Conservation (phyloP, 257 asterid species). For the Haberlea rhodopensis region DNA sequence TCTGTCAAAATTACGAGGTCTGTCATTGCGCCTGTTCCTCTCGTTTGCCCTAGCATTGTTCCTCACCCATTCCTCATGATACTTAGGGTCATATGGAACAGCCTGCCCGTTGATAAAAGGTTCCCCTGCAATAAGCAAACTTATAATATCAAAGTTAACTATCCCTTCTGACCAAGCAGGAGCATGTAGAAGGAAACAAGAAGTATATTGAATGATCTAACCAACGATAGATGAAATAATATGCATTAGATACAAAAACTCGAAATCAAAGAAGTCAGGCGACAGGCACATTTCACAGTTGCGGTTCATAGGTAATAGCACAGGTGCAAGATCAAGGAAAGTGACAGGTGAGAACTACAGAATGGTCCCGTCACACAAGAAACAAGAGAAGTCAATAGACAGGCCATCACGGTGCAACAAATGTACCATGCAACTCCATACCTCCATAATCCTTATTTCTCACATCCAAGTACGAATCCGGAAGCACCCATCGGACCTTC, state of each 20-base stretch:
- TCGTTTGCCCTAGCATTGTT: constrained; percentile 79
- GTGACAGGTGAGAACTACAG: background rate
- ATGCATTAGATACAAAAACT: background rate
- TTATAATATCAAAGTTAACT: background rate
- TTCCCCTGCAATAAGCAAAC: constrained; percentile 59
- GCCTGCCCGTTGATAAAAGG: constrained; percentile 96
- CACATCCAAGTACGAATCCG: constrained; percentile 94
- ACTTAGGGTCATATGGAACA: constrained; percentile 88
- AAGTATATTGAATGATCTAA: background rate
- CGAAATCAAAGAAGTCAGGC: background rate
- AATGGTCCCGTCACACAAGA: background rate
- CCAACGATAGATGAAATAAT: background rate
- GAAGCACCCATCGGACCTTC: constrained; percentile 89
- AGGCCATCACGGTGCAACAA: background rate
- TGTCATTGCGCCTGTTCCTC: constrained; percentile 79
- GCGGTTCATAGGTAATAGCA: background rate
- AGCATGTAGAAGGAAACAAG: background rate
- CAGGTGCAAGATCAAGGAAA: background rate
- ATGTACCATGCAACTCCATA: constrained; percentile 25
- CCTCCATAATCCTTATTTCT: constrained; percentile 94
- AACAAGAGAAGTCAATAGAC: background rate
- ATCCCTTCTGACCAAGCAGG: background rate
- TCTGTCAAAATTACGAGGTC: constrained; percentile 73
- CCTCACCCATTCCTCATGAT: constrained; percentile 95
- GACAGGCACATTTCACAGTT: background rate